Base-by-base conservation (phyloP, 257 asterid genomes). In the Buddleja alternifolia region DNA sequence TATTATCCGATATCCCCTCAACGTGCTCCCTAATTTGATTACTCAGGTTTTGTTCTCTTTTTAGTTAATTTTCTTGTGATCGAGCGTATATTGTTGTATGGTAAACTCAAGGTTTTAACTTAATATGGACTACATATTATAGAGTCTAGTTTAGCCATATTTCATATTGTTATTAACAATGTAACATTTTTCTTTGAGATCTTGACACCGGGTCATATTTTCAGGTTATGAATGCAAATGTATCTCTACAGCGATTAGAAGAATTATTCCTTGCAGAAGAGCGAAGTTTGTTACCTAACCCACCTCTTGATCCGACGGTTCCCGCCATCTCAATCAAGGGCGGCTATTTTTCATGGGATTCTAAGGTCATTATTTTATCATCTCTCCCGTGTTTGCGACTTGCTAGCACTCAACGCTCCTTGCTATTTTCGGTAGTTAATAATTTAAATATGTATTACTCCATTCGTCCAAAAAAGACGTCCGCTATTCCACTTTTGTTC, bases 221-320 rank as follows among this genome's bases (percentile, higher is more conserved):
- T 47, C 82, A 92, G 98, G 98, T 89, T 66, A 96, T 87, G 47
- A 89, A 87, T 84, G 92, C 96, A 77, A 89, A 87, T 65, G 92
- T 87, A 32, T 92, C 98, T 6, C 78, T 92, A 67, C 89, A 89
- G 77, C 90, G 98, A 37, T 69, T 92, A 52, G 96, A 92, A 74
- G 98, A 92, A 69, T 73, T 92, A 65, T 77, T 92, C 23, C 85
- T 87, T 53, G 89, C 96, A 60, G 95, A 89, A 71, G 96, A 92
- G 84, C 82, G 96, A 83, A 65, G 71, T 10, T 80, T 92, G 70
- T 78, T 79, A 37, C 92, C 96, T 78, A 89, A 92, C 79, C 96
- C 94, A 66, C 90, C 92, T 48, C 83, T 83, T 66, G 86, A 83
- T 61, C 89, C 87, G n/a, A 72, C 36, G 41, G 83, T 85, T 74